Conservation (phyloP, 345 rosid genomes). For the Lenwebbia sp. region DNA sequence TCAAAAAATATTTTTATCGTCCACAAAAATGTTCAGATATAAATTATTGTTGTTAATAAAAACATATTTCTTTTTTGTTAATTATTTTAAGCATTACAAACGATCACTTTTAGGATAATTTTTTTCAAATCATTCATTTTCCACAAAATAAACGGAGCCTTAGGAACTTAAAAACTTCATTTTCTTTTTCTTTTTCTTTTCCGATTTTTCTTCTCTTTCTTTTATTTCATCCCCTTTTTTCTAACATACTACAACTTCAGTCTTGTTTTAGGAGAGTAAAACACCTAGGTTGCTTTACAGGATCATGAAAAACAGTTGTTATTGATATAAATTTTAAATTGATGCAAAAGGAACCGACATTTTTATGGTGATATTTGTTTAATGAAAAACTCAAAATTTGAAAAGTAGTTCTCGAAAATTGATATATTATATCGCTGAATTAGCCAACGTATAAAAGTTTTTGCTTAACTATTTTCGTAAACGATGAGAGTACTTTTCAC, state of each 20-base stretch:
- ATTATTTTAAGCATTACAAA: no score
- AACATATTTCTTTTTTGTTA: no score
- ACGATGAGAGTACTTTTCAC: not conserved
- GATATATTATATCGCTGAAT: not conserved
- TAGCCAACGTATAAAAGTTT: not conserved
- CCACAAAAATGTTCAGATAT: no score
- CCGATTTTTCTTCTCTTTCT: not conserved
- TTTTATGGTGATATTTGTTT: not conserved
- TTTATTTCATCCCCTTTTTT: not conserved
- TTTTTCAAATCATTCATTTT: no score
- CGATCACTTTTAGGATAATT: no score
- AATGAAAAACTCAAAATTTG: not conserved
- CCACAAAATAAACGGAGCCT: no score
- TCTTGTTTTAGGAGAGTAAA: not conserved
- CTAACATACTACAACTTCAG: not conserved
- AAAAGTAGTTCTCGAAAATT: not conserved
- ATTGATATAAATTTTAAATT: not conserved
- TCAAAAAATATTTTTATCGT: not conserved
- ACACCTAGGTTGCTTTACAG: not conserved
- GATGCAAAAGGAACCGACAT: not conserved
- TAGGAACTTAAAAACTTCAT: not conserved
- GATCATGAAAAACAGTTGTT: not conserved
- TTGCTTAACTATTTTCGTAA: not conserved
- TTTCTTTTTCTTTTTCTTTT: not conserved
- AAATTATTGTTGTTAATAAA: no score